Conservation (phyloP, 164 flowering plant species). For the Sedum album region DNA sequence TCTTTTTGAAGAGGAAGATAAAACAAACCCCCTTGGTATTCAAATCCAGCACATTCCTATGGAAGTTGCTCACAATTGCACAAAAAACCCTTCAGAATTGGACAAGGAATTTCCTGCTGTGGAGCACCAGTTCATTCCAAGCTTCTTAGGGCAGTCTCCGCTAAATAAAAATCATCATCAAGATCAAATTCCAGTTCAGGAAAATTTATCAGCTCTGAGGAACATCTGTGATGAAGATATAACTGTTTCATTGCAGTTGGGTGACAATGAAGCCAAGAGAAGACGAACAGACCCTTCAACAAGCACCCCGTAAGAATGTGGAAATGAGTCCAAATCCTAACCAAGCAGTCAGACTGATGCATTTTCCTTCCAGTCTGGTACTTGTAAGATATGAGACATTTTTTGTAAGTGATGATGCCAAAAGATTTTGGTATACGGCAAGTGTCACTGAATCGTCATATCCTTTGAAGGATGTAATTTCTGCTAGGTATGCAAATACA, state of each 20-base stretch:
- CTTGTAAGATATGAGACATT: background rate
- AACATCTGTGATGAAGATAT: constrained; percentile 27
- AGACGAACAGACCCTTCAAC: constrained; percentile 21
- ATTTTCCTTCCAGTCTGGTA: background rate
- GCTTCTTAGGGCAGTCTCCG: constrained; percentile 21
- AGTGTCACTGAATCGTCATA: background rate
- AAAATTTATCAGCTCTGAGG: constrained; percentile 27
- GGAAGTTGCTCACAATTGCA: constrained; percentile 14
- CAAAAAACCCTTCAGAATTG: constrained; percentile 13
- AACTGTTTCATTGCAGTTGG: constrained; percentile 29
- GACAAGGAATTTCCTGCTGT: constrained; percentile 25
- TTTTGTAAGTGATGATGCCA: background rate
- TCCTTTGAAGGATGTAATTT: background rate
- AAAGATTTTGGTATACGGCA: background rate
- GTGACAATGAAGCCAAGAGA: constrained; percentile 33
- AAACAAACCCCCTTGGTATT: constrained; percentile 21
- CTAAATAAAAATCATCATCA: constrained; percentile 16
- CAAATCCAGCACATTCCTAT: constrained; percentile 26
- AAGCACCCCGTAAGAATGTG: constrained; percentile 4
- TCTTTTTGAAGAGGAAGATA: constrained; percentile 20
- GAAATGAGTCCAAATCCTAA: constrained; percentile 8
- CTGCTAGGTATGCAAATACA: background rate
- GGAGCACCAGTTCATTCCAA: constrained; percentile 39
- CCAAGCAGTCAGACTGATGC: background rate
- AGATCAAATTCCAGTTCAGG: constrained; percentile 11